Percentiles rank a stretch among this genome's conserved stretches.
Evolutionary conservation across 306 rosid species (phyloP).

Genomic region (Casuarina equisetifolia): DNA sequence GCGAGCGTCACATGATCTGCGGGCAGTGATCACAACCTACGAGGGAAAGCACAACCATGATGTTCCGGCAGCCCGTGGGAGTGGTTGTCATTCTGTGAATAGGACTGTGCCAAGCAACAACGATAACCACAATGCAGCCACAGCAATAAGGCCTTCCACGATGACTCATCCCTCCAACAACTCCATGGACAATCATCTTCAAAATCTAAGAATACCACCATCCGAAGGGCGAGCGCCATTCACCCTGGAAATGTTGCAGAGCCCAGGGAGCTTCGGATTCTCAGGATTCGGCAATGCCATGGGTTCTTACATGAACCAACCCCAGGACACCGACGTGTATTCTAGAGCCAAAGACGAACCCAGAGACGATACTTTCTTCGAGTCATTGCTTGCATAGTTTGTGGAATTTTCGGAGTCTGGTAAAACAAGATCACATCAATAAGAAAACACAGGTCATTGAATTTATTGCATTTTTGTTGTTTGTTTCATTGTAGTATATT

Average conservation of each 20-base stretch:
- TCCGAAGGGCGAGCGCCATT: slow-evolving; percentile 47
- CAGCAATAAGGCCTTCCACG: slow-evolving; percentile 48
- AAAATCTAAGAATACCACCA: slow-evolving; percentile 33
- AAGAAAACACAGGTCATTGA: slow-evolving; percentile 34
- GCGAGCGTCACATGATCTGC: slow-evolving; percentile 80
- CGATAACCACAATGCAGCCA: slow-evolving; percentile 20
- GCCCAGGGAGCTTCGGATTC: slow-evolving; percentile 43
- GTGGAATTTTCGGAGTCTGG: slow-evolving; percentile 13
- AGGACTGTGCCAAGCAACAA: slow-evolving; percentile 44
- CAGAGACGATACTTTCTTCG: slow-evolving; percentile 65
- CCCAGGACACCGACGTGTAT: slow-evolving; percentile 40
- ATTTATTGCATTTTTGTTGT: slow-evolving; percentile 50
- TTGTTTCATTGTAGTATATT: slow-evolving; percentile 35
- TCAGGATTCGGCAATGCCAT: slow-evolving; percentile 50
- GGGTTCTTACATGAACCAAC: slow-evolving; percentile 52
- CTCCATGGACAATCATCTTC: slow-evolving; percentile 29
- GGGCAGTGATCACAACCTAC: slow-evolving; percentile 94
- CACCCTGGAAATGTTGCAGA: slow-evolving; percentile 52
- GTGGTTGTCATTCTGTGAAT: slow-evolving; percentile 54
- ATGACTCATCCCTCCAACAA: slow-evolving; percentile 28
- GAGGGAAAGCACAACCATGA: slow-evolving; percentile 98
- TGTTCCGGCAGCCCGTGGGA: slow-evolving; percentile 87
- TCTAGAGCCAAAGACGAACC: slow-evolving; percentile 78
- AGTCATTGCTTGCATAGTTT: slow-evolving; percentile 47
- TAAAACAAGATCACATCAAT: slow-evolving; percentile 13